Evolutionary conservation across 202 grass and related monocot genomes (phyloP).

Genomic region (Carex arenaria): DNA sequence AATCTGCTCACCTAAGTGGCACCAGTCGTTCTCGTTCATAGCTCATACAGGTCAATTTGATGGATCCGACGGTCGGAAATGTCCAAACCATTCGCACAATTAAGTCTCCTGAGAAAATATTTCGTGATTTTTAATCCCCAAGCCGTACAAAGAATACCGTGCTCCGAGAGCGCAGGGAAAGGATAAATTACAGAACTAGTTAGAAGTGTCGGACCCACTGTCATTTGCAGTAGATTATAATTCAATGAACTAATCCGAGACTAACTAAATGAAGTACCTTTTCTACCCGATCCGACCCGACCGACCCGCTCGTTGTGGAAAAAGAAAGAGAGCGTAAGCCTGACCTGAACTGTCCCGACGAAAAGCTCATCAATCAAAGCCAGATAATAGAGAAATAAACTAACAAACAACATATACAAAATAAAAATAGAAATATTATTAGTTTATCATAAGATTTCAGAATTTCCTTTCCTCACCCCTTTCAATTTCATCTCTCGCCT

Average conservation of each 20-base stretch:
- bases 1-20: not conserved
- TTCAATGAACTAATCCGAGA: not conserved
- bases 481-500: not conserved
- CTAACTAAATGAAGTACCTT: not conserved
- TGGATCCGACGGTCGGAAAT: slow-evolving; percentile 6
- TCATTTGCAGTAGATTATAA: not conserved
- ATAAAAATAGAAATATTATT: slow-evolving; percentile 22
- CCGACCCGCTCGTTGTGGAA: not conserved
- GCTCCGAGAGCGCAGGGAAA: not conserved
- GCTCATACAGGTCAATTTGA: not conserved
- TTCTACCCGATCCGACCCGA: not conserved
- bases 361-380: slow-evolving; percentile 2
- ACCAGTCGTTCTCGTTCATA: not conserved
- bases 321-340: not conserved
- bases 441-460: not conserved
- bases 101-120: not conserved
- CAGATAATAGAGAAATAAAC: slow-evolving; percentile 24
- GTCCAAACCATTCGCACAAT: slow-evolving; percentile 9
- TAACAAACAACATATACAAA: not conserved
- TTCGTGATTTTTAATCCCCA: not conserved
- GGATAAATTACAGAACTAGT: not conserved
- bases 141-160: not conserved
- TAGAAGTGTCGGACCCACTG: not conserved
- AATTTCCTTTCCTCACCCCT: slow-evolving; percentile 16
- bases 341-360: slow-evolving; percentile 20